phyloP scores from a whole-genome alignment of 2,329 filamentous ascomycete species.

The Biscogniauxia marginata region DNA sequence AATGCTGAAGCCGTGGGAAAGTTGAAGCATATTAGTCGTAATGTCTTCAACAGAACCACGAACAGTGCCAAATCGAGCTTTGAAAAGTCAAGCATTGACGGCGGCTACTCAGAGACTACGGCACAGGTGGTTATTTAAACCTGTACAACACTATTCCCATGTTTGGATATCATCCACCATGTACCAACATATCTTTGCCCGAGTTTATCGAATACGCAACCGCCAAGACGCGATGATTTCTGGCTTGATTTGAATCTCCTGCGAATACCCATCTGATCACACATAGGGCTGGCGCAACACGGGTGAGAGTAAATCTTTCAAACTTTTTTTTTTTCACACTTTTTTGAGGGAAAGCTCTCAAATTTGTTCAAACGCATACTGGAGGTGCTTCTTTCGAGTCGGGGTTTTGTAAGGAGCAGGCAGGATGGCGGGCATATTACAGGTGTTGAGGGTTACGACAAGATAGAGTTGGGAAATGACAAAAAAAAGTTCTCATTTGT shows the following conservation, averaged over 20 bases:
- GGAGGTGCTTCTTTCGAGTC: constrained; percentile 3
- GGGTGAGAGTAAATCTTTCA: constrained; percentile 18
- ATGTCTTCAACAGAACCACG: constrained; percentile 54
- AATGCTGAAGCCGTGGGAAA: constrained; percentile 47
- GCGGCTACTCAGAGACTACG: constrained; percentile 30
- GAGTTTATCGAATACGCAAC: constrained; percentile 8
- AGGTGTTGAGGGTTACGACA: constrained; percentile 26
- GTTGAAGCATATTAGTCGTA: constrained; percentile 55
- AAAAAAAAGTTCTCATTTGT: constrained; percentile 27
- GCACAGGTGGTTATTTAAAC: constrained; percentile 15
- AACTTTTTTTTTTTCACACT: constrained; percentile 16
- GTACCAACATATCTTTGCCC: constrained; percentile 24
- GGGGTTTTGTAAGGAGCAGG: constrained; percentile 13
- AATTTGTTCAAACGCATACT: constrained; percentile 12
- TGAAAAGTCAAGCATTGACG: constrained; percentile 48
- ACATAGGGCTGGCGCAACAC: constrained; percentile 24
- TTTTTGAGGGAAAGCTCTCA: background rate
- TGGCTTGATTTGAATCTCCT: constrained; percentile 21
- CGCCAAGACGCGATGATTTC: constrained; percentile 20
- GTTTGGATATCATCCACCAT: constrained; percentile 19
- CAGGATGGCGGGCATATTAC: constrained; percentile 24
- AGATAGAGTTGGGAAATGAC: constrained; percentile 29
- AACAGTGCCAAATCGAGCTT: constrained; percentile 52
- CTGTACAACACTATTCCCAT: constrained; percentile 14
- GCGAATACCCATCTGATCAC: constrained; percentile 30